These are phyloP conservation scores for Gentiana macrophylla DNA, from an alignment of 257 asterid genomes.

Conservation along the genomic window DNA sequence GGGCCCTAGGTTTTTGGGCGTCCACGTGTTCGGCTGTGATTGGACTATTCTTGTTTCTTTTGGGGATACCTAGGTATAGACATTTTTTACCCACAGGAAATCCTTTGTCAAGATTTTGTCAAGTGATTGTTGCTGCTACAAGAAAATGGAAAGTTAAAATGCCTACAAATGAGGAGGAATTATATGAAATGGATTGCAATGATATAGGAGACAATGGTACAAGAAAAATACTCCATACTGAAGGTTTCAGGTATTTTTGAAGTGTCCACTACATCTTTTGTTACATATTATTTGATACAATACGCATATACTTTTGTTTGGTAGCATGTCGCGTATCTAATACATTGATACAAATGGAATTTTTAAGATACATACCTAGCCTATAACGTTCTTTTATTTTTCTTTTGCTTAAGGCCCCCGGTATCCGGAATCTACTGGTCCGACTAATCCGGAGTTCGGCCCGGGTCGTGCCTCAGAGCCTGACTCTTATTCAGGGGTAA, in stretches of 20 bases:
- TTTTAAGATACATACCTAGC: too few relatives aligned
- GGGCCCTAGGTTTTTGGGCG: slow-evolving; percentile 86
- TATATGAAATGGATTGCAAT: slow-evolving; percentile 42
- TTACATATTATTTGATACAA: too few relatives aligned
- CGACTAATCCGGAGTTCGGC: too few relatives aligned
- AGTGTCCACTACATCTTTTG: too few relatives aligned
- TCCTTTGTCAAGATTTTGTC: slow-evolving; percentile 66
- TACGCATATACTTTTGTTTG: too few relatives aligned
- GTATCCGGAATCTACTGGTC: too few relatives aligned
- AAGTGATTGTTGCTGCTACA: slow-evolving; percentile 58
- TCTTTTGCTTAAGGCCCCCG: too few relatives aligned
- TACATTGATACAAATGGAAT: too few relatives aligned
- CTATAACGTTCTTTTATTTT: too few relatives aligned
- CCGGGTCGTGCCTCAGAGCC: too few relatives aligned
- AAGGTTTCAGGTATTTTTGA: slow-evolving; percentile 54
- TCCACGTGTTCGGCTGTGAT: slow-evolving; percentile 60
- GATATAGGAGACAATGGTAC: slow-evolving; percentile 43
- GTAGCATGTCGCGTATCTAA: too few relatives aligned
- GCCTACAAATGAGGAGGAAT: slow-evolving; percentile 32
- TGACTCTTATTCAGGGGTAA: too few relatives aligned
- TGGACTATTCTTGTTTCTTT: slow-evolving; percentile 45
- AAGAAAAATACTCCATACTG: slow-evolving; percentile 66
- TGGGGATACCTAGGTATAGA: slow-evolving; percentile 63
- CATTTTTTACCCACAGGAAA: slow-evolving; percentile 63
- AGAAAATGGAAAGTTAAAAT: slow-evolving; percentile 48